Evolutionary conservation across 1,139 yeast species (phyloP).

Genomic region (Scheffersomyces lignicola): DNA sequence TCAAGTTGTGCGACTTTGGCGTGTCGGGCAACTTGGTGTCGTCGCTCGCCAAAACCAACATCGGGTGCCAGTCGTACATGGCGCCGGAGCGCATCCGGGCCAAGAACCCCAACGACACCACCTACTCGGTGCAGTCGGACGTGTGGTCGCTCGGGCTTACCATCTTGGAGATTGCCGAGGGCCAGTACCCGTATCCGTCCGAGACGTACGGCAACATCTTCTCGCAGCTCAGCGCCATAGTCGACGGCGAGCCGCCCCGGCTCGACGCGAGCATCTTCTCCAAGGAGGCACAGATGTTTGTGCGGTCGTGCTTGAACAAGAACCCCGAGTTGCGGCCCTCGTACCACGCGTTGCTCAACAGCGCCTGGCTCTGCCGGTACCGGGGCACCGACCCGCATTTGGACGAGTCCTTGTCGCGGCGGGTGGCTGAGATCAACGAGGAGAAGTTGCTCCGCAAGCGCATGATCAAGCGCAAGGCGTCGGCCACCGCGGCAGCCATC

Average conservation of each 20-base stretch:
- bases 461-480: constrained; percentile 10
- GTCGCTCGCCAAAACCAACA: constrained; percentile 90
- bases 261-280: constrained; percentile 58
- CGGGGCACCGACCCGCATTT: constrained; percentile 45
- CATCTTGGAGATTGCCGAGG: constrained; percentile 84
- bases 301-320: constrained; percentile 75
- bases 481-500: constrained; percentile 11
- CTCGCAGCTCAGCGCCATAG: constrained; percentile 92
- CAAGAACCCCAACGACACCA: constrained; percentile 58
- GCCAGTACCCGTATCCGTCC: constrained; percentile 93
- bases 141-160: constrained; percentile 95
- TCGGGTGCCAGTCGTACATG: constrained; percentile 98
- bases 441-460: constrained; percentile 16
- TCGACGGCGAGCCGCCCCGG: constrained; percentile 92
- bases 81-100: constrained; percentile 93
- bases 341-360: constrained; percentile 68
- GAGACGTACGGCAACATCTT: constrained; percentile 89
- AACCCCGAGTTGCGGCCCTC: constrained; percentile 82
- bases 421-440: constrained; percentile 32
- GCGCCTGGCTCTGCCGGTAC: constrained; percentile 75
- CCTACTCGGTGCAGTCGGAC: constrained; percentile 93
- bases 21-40: constrained; percentile 95
- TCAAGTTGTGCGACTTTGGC: constrained; percentile 94
- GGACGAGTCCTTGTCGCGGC: constrained; percentile 36
- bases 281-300: constrained; percentile 79